Conservation (phyloP, 1,284 basidiomycete genomes). For the Vanrija sp. region DNA sequence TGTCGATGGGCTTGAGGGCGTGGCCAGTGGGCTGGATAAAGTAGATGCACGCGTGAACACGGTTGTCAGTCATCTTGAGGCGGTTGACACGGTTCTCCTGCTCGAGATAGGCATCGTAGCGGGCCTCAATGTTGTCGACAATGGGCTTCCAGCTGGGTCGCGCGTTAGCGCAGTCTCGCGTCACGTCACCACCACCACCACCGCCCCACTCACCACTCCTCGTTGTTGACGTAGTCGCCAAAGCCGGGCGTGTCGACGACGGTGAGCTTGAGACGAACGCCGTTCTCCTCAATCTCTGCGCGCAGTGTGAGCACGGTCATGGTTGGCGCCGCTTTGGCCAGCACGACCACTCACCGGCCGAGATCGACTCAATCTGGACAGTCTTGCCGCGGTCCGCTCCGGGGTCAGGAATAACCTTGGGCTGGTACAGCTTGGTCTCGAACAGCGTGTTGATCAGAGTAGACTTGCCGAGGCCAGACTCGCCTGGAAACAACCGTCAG, state of each 20-base stretch:
- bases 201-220: conserved; percentile 68
- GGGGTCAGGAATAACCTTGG: conserved; percentile 75
- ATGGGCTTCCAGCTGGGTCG: conserved; percentile 85
- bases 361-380: conserved; percentile 92
- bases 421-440: conserved; percentile 86
- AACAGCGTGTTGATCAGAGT: conserved; percentile 97
- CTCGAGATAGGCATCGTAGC: conserved; percentile 92
- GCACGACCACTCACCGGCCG: conserved; percentile 66
- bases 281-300: conserved; percentile 94
- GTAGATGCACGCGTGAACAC: conserved; percentile 73
- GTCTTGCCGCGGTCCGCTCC: conserved; percentile 83
- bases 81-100: conserved; percentile 95
- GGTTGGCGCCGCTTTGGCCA: background rate
- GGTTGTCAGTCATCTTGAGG: conserved; percentile 49
- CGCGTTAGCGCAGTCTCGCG: background rate
- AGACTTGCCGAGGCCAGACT: conserved; percentile 95
- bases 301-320: conserved; percentile 25
- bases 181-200: background rate
- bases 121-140: conserved; percentile 91
- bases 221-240: conserved; percentile 97
- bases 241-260: conserved; percentile 97
- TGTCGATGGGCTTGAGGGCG: conserved; percentile 90
- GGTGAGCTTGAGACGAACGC: conserved; percentile 88
- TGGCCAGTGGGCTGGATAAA: conserved; percentile 98
- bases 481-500: conserved; percentile 58